Conservation (phyloP, 306 rosid genomes). For the Malus asiatica region DNA sequence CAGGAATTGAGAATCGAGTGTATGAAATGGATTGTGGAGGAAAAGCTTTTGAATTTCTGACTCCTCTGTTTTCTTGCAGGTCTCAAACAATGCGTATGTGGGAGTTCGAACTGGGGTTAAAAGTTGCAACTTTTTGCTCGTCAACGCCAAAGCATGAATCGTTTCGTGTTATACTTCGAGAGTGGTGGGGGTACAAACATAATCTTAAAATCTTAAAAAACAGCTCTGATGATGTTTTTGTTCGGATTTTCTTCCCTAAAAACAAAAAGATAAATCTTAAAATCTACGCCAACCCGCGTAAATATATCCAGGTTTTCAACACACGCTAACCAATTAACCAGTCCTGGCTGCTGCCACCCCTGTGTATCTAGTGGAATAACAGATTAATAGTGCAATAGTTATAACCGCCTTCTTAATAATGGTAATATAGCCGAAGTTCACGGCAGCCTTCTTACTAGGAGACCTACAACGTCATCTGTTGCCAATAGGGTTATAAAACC, state of each 20-base stretch:
- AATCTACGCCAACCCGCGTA: neutral
- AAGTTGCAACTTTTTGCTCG: too few species aligned
- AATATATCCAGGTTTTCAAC: too few species aligned
- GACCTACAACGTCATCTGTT: conserved; percentile 65
- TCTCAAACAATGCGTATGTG: too few species aligned
- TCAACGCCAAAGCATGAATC: too few species aligned
- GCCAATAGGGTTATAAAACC: conserved; percentile 78
- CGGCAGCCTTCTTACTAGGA: conserved; percentile 55
- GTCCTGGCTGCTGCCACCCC: too few species aligned
- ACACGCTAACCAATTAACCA: too few species aligned
- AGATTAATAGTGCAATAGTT: neutral
- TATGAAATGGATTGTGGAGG: neutral
- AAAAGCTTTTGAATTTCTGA: neutral
- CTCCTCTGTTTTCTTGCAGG: neutral
- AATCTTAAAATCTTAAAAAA: neutral
- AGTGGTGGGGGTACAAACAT: too few species aligned
- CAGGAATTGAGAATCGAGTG: neutral
- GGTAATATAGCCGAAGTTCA: neutral
- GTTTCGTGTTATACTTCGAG: too few species aligned
- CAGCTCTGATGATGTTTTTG: neutral
- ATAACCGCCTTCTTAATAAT: neutral
- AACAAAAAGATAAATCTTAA: neutral
- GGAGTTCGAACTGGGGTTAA: too few species aligned
- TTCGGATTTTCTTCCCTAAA: neutral
- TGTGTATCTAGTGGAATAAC: neutral